A percentile compares a stretch with the other conserved stretches of the same genome.
These are phyloP conservation scores for Canavalia gladiata DNA, from an alignment of 306 rosid genomes.

Conservation along the genomic window DNA sequence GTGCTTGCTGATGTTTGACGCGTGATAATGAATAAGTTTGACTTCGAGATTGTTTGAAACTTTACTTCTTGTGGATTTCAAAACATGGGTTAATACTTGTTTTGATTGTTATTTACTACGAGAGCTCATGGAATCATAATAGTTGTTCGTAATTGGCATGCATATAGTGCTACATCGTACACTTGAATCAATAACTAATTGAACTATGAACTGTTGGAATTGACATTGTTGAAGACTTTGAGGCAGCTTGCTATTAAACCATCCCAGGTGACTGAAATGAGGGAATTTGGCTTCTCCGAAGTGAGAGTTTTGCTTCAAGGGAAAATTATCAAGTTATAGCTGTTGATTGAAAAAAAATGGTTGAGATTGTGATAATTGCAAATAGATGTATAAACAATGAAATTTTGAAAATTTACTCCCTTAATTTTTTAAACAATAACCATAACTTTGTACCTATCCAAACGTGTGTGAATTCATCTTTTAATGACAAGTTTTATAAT, in stretches of 20 bases:
- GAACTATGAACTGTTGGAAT: neutral
- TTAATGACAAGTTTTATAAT: neutral
- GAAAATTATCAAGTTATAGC: neutral
- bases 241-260: neutral
- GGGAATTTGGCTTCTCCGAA: neutral
- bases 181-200: slow-evolving; percentile 8
- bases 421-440: neutral
- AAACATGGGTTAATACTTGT: neutral
- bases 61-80: neutral
- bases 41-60: neutral
- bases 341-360: neutral
- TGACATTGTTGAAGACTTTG: neutral
- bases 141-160: neutral
- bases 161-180: neutral
- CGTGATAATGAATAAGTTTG: neutral
- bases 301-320: neutral
- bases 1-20: neutral
- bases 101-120: neutral
- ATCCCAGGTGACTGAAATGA: neutral
- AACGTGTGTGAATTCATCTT: neutral
- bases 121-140: neutral
- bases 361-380: neutral
- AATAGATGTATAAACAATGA: neutral
- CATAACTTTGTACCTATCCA: neutral
- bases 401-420: neutral